A percentile compares a stretch with the other conserved stretches of the same genome.
phyloP scores from a whole-genome alignment of 768 basidiomycete genomes.

The Megacollybia marginata region DNA sequence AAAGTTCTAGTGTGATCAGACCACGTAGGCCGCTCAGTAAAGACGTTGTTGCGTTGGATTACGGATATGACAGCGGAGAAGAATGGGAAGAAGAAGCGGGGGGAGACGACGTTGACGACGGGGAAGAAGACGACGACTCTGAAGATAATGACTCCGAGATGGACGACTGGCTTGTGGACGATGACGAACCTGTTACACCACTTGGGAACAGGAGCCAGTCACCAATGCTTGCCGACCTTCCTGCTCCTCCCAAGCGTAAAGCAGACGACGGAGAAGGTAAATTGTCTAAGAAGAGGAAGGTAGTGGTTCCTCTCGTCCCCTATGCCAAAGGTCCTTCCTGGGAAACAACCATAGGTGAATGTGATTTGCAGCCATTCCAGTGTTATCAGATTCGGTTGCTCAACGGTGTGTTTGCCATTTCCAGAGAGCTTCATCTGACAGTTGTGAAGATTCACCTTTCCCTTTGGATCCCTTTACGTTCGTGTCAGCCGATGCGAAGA shows the following conservation, averaged over 20 bases:
- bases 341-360: slow-evolving; percentile 62
- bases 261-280: slow-evolving; percentile 44
- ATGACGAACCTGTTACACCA: slow-evolving; percentile 35
- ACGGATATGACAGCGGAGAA: slow-evolving; percentile 88
- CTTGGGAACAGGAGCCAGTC: slow-evolving; percentile 30
- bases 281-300: slow-evolving; percentile 63
- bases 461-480: slow-evolving; percentile 77
- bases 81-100: slow-evolving; percentile 92
- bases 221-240: slow-evolving; percentile 27
- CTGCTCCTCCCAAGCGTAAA: slow-evolving; percentile 52
- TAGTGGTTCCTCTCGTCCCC: slow-evolving; percentile 72
- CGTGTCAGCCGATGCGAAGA: slow-evolving; percentile 33
- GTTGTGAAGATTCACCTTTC: slow-evolving; percentile 53
- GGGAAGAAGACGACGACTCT: slow-evolving; percentile 47
- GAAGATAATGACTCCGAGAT: slow-evolving; percentile 68
- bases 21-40: slow-evolving; percentile 77
- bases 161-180: slow-evolving; percentile 75
- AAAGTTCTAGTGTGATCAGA: slow-evolving; percentile 68
- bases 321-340: slow-evolving; percentile 79
- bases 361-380: slow-evolving; percentile 63
- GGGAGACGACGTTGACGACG: slow-evolving; percentile 72
- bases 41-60: slow-evolving; percentile 76
- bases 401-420: slow-evolving; percentile 52
- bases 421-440: slow-evolving; percentile 1
- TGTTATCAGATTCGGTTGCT: slow-evolving; percentile 74